phyloP scores from a whole-genome alignment of 1,139 yeast species.

The Candida labiduridarum region DNA sequence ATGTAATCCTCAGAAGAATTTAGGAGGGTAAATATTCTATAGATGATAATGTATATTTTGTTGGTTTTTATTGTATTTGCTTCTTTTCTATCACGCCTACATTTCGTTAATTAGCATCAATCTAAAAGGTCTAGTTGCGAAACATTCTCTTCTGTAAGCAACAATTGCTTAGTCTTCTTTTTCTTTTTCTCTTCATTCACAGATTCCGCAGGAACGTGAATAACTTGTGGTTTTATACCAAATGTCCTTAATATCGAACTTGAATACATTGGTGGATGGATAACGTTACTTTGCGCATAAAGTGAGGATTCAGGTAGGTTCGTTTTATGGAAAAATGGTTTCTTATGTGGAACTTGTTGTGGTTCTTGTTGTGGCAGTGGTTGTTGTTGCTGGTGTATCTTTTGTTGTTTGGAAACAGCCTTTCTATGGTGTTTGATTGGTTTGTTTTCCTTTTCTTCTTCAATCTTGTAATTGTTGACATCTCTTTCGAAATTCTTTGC shows the following conservation, averaged over 20 bases:
- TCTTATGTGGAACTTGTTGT: slow-evolving; percentile 7
- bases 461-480: slow-evolving; percentile 24
- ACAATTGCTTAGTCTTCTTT: slow-evolving; percentile 5
- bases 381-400: slow-evolving; percentile 1
- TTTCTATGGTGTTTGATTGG: neutral
- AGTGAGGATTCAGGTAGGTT: slow-evolving; percentile 37
- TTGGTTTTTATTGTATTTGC: neutral
- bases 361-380: slow-evolving; percentile 1
- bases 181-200: slow-evolving; percentile 1
- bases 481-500: slow-evolving; percentile 56
- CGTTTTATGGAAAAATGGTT: slow-evolving; percentile 28
- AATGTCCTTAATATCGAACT: slow-evolving; percentile 40
- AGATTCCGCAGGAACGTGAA: slow-evolving; percentile 22
- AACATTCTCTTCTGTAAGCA: slow-evolving; percentile 14
- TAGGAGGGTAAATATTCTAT: neutral
- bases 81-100: neutral
- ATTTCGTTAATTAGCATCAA: neutral
- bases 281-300: slow-evolving; percentile 37
- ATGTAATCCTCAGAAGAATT: slow-evolving; percentile 20
- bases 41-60: slow-evolving; percentile 2
- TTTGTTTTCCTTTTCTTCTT: slow-evolving; percentile 8
- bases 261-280: slow-evolving; percentile 38
- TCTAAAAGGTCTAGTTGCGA: slow-evolving; percentile 11
- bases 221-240: slow-evolving; percentile 49
- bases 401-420: neutral